Conservation (phyloP, 345 rosid genomes). For the Euphorbia tirucalli region DNA sequence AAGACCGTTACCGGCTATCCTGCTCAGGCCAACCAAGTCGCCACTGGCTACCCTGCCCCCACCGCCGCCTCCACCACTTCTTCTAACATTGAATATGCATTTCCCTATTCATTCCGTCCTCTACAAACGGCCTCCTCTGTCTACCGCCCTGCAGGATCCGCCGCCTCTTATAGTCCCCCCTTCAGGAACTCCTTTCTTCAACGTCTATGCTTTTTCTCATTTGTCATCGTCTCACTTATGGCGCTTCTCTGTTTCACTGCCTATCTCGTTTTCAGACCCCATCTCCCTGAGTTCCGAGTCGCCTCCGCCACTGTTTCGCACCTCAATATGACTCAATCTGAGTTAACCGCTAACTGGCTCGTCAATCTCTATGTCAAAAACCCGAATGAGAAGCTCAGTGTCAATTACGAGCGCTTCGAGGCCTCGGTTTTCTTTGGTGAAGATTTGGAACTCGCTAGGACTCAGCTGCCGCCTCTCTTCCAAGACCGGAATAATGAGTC, state of each 20-base stretch:
- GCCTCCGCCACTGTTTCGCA: slow-evolving; percentile 23
- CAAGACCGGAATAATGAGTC: slow-evolving; percentile 12
- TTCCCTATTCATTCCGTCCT: slow-evolving; percentile 1
- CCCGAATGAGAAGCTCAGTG: slow-evolving; percentile 32
- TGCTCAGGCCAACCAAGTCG: not conserved
- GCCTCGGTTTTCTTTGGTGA: slow-evolving; percentile 15
- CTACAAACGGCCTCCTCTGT: not conserved
- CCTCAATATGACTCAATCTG: slow-evolving; percentile 32
- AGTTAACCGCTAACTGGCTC: slow-evolving; percentile 35
- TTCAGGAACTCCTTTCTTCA: not conserved
- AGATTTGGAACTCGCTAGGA: not conserved
- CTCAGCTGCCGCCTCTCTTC: slow-evolving; percentile 12
- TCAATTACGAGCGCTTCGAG: slow-evolving; percentile 7
- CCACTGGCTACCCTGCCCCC: slow-evolving; percentile 20
- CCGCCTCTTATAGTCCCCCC: not conserved
- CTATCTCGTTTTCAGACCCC: slow-evolving; percentile 1
- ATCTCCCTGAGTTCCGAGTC: not conserved
- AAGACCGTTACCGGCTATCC: slow-evolving; percentile 20
- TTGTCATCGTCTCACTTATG: not conserved
- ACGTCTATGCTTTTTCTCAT: not conserved
- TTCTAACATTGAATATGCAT: not conserved
- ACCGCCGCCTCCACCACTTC: not conserved
- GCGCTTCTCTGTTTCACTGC: not conserved
- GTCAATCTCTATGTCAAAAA: slow-evolving; percentile 31
- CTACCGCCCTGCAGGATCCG: not conserved